Evolutionary conservation across 805 yeast genomes (phyloP).

Genomic region (Pichia cephalocereana): DNA sequence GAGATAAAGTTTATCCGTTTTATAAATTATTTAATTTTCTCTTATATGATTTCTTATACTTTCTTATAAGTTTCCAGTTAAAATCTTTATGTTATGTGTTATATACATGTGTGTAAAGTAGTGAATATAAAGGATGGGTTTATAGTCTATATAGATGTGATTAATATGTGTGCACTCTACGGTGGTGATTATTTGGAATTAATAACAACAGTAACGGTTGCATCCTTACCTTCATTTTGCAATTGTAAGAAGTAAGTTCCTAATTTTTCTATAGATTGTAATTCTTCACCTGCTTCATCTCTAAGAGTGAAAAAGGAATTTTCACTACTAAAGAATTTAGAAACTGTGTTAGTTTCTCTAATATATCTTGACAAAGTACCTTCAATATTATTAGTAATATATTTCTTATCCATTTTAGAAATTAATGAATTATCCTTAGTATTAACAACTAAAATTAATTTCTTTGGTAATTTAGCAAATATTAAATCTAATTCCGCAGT

Average conservation of each 20-base stretch:
- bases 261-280: conserved; percentile 11
- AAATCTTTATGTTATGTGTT: not conserved
- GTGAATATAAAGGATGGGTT: not conserved
- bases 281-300: conserved; percentile 8
- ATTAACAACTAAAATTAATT: conserved; percentile 19
- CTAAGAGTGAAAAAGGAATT: conserved; percentile 12
- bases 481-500: conserved; percentile 15
- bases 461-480: conserved; percentile 20
- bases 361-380: conserved; percentile 4
- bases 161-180: too few species aligned
- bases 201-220: conserved; percentile 15
- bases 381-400: conserved; percentile 7
- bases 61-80: too few species aligned
- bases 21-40: too few species aligned
- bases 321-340: conserved; percentile 16
- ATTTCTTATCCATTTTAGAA: conserved; percentile 8
- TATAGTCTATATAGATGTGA: too few species aligned
- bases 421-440: conserved; percentile 12
- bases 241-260: conserved; percentile 19
- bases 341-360: conserved; percentile 10
- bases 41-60: too few species aligned
- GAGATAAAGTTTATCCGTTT: too few species aligned
- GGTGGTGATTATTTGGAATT: conserved; percentile 5
- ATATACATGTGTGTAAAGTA: not conserved
- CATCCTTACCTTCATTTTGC: conserved; percentile 13